Conservation (phyloP, 192 early-diverging fungal species). For the Umbelopsis sp. region DNA sequence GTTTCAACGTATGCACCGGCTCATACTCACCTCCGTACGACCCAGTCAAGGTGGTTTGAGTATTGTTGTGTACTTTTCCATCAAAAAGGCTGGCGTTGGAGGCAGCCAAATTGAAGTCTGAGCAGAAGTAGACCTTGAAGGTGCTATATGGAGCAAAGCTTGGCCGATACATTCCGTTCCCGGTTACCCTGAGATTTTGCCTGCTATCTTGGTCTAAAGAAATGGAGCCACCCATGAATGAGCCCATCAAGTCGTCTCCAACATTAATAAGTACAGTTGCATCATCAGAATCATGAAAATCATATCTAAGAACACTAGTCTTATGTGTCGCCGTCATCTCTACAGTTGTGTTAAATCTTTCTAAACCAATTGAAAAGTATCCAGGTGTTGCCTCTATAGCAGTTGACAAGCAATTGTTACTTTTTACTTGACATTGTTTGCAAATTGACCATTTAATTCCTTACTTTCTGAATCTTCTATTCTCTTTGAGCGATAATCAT, state of each 20-base stretch:
- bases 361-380: constrained; percentile 6
- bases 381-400: not conserved
- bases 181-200: not conserved
- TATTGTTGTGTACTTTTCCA: not conserved
- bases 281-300: not conserved
- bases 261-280: not conserved
- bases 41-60: not conserved
- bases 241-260: not conserved
- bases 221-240: not conserved
- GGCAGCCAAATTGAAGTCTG: constrained; percentile 23
- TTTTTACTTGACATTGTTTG: not conserved
- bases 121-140: constrained; percentile 23
- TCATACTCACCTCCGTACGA: not conserved
- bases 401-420: not conserved
- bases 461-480: not conserved
- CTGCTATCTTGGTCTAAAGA: not conserved
- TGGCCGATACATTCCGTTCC: not conserved
- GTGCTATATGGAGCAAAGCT: not conserved
- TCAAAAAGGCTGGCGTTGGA: constrained; percentile 28
- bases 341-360: not conserved
- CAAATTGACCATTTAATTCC: not conserved
- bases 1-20: not conserved
- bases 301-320: constrained; percentile 5
- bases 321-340: constrained; percentile 13
- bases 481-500: not conserved